phyloP scores from a whole-genome alignment of 306 rosid species.

The Cucurbita ficifolia region DNA sequence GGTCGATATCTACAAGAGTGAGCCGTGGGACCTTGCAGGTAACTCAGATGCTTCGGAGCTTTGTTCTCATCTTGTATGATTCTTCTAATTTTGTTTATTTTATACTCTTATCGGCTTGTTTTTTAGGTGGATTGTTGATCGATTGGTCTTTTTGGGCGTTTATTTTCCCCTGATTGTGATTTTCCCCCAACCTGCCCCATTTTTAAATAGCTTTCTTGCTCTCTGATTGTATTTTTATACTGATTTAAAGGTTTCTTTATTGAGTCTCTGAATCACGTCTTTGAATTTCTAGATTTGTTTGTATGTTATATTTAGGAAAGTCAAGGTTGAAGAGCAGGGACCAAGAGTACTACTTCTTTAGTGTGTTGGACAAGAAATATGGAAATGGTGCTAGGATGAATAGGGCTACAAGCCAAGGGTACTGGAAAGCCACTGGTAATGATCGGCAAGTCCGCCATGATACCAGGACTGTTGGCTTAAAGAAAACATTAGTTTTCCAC shows the following conservation, averaged over 20 bases:
- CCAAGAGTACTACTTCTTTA: slow-evolving; percentile 93
- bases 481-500: slow-evolving; percentile 92
- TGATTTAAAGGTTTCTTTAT: background rate
- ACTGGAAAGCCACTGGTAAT: slow-evolving; percentile 98
- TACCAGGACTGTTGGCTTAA: slow-evolving; percentile 50
- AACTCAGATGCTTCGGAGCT: background rate
- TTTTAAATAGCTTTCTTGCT: background rate
- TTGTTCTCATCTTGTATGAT: background rate
- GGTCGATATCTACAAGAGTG: slow-evolving; percentile 87
- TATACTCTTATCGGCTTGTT: background rate
- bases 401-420: slow-evolving; percentile 78
- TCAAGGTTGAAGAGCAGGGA: slow-evolving; percentile 97
- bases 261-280: background rate
- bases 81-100: background rate
- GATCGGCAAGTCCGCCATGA: slow-evolving; percentile 73
- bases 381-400: slow-evolving; percentile 99
- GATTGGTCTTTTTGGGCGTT: background rate
- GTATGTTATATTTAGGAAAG: slow-evolving; percentile 36
- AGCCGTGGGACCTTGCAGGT: slow-evolving; percentile 98
- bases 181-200: background rate
- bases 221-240: background rate
- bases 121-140: background rate
- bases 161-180: background rate
- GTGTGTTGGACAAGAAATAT: slow-evolving; percentile 93
- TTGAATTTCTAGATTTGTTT: background rate